These are phyloP conservation scores for Cercospora sp. DNA, from an alignment of 2,329 filamentous ascomycete species.

Conservation along the genomic window DNA sequence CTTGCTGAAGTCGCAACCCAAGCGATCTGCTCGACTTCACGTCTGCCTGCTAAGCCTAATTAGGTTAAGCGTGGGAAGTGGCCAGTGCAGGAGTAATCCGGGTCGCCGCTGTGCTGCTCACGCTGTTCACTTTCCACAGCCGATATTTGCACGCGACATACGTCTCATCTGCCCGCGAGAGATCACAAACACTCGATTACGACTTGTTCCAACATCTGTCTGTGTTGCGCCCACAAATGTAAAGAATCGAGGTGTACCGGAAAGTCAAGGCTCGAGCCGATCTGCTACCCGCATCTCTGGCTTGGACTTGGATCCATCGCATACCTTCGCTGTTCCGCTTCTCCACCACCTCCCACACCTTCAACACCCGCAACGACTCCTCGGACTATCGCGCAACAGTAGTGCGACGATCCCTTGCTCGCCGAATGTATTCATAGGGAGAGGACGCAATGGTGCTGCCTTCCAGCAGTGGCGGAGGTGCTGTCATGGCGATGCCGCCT, in stretches of 20 bases:
- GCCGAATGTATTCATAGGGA: slow-evolving; percentile 12
- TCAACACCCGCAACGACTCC: not conserved
- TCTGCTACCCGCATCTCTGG: slow-evolving; percentile 4
- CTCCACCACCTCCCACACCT: slow-evolving; percentile 4
- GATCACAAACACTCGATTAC: not conserved
- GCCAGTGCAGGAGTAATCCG: not conserved
- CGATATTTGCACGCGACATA: not conserved
- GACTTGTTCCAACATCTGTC: not conserved
- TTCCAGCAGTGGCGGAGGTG: slow-evolving; percentile 28
- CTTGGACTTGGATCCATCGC: slow-evolving; percentile 6
- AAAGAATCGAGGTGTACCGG: not conserved
- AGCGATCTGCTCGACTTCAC: not conserved
- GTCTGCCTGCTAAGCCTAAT: not conserved
- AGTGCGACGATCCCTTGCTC: not conserved
- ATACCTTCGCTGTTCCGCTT: slow-evolving; percentile 2
- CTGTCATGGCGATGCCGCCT: slow-evolving; percentile 15
- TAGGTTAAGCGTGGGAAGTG: not conserved
- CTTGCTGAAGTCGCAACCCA: not conserved
- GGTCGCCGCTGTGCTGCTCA: not conserved
- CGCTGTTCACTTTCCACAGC: not conserved
- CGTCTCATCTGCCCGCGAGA: not conserved
- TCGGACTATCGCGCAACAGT: not conserved
- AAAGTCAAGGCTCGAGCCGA: slow-evolving; percentile 2
- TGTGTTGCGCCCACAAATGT: not conserved
- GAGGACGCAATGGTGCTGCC: slow-evolving; percentile 34